These are phyloP conservation scores for Plasmopara halstedii DNA, from an alignment of 352 stramenopile genomes.

Conservation along the genomic window DNA sequence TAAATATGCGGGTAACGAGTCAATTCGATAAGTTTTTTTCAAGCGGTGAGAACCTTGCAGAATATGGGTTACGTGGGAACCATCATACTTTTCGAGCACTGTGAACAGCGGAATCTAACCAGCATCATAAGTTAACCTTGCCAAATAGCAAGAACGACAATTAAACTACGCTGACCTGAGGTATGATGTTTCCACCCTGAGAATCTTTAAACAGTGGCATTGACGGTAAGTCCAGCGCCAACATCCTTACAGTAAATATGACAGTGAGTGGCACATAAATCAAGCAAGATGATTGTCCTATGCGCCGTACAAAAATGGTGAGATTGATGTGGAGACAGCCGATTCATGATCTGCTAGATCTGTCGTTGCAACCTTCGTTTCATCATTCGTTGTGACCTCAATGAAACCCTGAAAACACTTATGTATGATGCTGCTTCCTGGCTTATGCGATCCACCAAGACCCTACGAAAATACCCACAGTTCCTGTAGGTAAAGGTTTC, in stretches of 20 bases:
- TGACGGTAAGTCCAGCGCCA: conserved; percentile 96
- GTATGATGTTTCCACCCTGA: conserved; percentile 95
- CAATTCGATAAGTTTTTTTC: conserved; percentile 91
- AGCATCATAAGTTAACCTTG: neutral
- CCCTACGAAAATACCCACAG: conserved; percentile 38
- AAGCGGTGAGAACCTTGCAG: conserved; percentile 74
- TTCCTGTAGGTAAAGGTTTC: no score
- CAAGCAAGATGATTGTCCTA: neutral
- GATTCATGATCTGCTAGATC: conserved; percentile 27
- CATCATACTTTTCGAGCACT: conserved; percentile 97
- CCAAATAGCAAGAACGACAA: no score
- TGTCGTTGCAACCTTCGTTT: conserved; percentile 28
- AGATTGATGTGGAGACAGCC: conserved; percentile 31
- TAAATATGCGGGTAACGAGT: conserved; percentile 90
- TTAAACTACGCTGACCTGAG: conserved; percentile 48
- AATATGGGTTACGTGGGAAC: conserved; percentile 70
- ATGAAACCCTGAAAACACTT: conserved; percentile 95
- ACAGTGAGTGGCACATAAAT: neutral
- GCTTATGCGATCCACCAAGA: conserved; percentile 77
- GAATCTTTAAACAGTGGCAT: conserved; percentile 99
- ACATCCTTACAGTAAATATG: conserved; percentile 59
- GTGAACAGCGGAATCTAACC: conserved; percentile 92
- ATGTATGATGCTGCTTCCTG: conserved; percentile 90
- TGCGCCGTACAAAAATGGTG: conserved; percentile 58
- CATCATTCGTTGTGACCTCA: conserved; percentile 84